Percentiles rank a stretch among this genome's conserved stretches.
Conservation (phyloP, 208 protist genomes). For the Entamoeba moshkovskii region DNA sequence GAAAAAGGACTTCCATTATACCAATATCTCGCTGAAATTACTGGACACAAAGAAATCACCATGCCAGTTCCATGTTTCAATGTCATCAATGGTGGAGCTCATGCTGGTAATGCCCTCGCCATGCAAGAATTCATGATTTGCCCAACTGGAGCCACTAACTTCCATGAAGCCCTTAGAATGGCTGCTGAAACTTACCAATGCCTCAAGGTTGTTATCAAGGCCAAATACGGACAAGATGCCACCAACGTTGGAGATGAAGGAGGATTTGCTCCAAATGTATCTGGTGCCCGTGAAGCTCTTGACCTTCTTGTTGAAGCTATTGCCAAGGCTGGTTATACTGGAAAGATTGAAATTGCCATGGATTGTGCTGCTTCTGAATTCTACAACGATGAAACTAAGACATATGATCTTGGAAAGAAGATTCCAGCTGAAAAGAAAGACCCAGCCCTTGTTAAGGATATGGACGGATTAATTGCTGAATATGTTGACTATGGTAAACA, state of each 20-base stretch:
- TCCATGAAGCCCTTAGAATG: constrained; percentile 75
- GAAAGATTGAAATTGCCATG: constrained; percentile 88
- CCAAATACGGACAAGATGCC: constrained; percentile 78
- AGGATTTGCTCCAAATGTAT: constrained; percentile 72
- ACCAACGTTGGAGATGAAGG: constrained; percentile 91
- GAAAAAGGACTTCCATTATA: constrained; percentile 66
- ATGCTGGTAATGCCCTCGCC: constrained; percentile 83
- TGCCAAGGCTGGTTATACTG: constrained; percentile 68
- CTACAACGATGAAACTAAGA: constrained; percentile 69
- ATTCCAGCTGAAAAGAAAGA: constrained; percentile 23
- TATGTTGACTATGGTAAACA: constrained; percentile 65
- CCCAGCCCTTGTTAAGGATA: constrained; percentile 14
- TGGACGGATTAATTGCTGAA: constrained; percentile 34
- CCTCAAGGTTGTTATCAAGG: constrained; percentile 81
- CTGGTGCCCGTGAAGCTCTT: constrained; percentile 79
- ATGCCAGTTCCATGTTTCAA: constrained; percentile 87
- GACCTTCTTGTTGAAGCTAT: constrained; percentile 82
- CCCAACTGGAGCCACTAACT: constrained; percentile 70
- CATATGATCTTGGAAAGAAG: constrained; percentile 93
- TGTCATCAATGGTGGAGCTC: constrained; percentile 95
- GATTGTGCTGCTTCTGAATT: constrained; percentile 94
- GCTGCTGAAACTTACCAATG: constrained; percentile 88
- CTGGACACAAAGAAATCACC: constrained; percentile 41
- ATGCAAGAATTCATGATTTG: constrained; percentile 97
- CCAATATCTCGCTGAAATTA: constrained; percentile 72